Evolutionary conservation across 2,329 filamentous ascomycete genomes (phyloP).

Genomic region (Camillea tinctor): DNA sequence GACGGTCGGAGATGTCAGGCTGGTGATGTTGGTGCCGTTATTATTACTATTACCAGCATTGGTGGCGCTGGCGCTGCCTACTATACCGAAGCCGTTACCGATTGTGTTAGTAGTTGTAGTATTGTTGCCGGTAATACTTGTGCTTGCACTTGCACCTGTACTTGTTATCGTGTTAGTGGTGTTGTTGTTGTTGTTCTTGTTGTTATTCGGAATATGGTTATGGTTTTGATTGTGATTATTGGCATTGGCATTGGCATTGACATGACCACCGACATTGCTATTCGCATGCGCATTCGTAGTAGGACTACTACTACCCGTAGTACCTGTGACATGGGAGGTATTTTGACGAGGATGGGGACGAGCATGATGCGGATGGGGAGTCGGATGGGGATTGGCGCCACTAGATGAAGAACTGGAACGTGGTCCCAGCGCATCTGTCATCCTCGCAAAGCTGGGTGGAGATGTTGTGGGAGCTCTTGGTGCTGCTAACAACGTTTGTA

Average conservation of each 20-base stretch:
- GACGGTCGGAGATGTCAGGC: conserved; percentile 31
- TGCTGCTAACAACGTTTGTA: neutral
- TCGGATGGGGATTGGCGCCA: conserved; percentile 4
- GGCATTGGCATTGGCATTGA: conserved; percentile 9
- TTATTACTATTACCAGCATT: conserved; percentile 1
- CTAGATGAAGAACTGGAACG: conserved; percentile 26
- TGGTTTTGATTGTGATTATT: conserved; percentile 11
- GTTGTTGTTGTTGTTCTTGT: neutral
- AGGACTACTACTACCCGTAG: too few species aligned
- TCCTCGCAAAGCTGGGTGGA: conserved; percentile 2
- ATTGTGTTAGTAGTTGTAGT: too few species aligned
- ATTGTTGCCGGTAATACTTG: too few species aligned
- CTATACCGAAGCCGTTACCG: too few species aligned
- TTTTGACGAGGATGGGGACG: neutral
- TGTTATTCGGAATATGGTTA: conserved; percentile 8
- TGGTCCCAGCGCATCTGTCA: conserved; percentile 26
- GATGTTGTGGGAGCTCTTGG: neutral
- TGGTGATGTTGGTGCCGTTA: conserved; percentile 10
- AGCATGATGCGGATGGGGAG: conserved; percentile 1
- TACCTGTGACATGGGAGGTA: conserved; percentile 5
- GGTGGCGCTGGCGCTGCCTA: conserved; percentile 8
- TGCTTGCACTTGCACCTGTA: too few species aligned
- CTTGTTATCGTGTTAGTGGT: conserved; percentile 13
- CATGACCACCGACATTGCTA: conserved; percentile 18
- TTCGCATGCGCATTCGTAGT: conserved; percentile 7